These are phyloP conservation scores for Cryphonectria parasitica DNA, from an alignment of 2,329 filamentous ascomycete genomes.

Conservation along the genomic window DNA sequence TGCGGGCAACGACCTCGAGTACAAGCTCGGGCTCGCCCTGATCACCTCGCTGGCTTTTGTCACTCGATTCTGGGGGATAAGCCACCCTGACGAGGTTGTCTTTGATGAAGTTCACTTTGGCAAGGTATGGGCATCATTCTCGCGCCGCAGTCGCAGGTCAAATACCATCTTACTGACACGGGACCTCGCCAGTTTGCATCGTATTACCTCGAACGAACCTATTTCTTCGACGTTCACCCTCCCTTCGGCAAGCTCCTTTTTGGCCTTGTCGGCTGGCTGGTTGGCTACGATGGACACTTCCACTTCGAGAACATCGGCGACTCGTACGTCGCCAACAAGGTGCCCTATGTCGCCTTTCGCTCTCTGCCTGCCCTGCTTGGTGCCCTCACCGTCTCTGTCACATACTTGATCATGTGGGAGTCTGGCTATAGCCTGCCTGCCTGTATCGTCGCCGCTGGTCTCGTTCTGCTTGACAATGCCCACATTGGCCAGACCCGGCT, in stretches of 20 bases:
- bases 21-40: slow-evolving; percentile 75
- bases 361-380: slow-evolving; percentile 91
- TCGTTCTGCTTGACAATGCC: slow-evolving; percentile 95
- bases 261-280: slow-evolving; percentile 94
- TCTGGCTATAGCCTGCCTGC: slow-evolving; percentile 96
- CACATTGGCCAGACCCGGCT: slow-evolving; percentile 95
- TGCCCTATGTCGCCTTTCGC: slow-evolving; percentile 95
- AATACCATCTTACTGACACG: slow-evolving; percentile 22
- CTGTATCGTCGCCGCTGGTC: slow-evolving; percentile 80
- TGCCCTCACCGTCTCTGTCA: slow-evolving; percentile 88
- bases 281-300: slow-evolving; percentile 96
- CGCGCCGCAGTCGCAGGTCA: neutral
- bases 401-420: slow-evolving; percentile 99
- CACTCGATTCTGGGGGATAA: slow-evolving; percentile 95
- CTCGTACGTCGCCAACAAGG: slow-evolving; percentile 95
- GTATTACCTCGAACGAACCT: slow-evolving; percentile 91
- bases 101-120: slow-evolving; percentile 99
- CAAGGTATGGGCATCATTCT: slow-evolving; percentile 68
- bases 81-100: slow-evolving; percentile 92
- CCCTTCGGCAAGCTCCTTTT: slow-evolving; percentile 98
- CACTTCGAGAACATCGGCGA: slow-evolving; percentile 99
- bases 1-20: slow-evolving; percentile 73
- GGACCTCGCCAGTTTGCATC: slow-evolving; percentile 63
- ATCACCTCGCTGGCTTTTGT: slow-evolving; percentile 85
- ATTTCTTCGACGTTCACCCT: slow-evolving; percentile 99